These are phyloP conservation scores for Pleurotus djamor DNA, from an alignment of 768 basidiomycete species.

Conservation along the genomic window DNA sequence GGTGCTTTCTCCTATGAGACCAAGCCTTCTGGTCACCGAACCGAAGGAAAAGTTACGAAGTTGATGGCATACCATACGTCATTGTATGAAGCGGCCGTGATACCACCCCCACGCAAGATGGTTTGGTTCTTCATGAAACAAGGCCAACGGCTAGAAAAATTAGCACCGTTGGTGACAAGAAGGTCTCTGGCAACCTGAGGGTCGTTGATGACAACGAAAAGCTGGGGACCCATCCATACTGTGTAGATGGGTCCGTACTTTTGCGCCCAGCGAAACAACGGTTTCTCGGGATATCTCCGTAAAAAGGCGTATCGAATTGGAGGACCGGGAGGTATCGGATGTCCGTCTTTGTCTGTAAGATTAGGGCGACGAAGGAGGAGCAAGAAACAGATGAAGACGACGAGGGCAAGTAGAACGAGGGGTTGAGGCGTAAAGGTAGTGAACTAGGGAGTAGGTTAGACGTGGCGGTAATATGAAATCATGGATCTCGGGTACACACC, in stretches of 20 bases:
- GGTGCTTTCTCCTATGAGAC: conserved; percentile 18
- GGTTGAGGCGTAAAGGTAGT: too few relatives aligned
- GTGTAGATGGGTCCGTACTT: conserved; percentile 18
- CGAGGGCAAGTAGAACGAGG: not conserved
- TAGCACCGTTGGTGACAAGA: conserved; percentile 19
- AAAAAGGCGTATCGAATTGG: conserved; percentile 19
- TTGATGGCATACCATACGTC: conserved; percentile 18
- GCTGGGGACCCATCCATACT: conserved; percentile 22
- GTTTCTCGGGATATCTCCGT: conserved; percentile 15
- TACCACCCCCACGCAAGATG: conserved; percentile 18
- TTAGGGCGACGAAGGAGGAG: not conserved
- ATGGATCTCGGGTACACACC: too few relatives aligned
- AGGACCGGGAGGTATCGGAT: conserved; percentile 17
- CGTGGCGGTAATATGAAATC: too few relatives aligned
- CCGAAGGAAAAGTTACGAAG: not conserved
- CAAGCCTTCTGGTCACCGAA: not conserved
- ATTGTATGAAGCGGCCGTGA: conserved; percentile 20
- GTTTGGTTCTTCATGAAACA: conserved; percentile 23
- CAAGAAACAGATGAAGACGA: not conserved
- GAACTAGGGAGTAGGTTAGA: too few relatives aligned
- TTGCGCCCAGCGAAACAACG: conserved; percentile 17
- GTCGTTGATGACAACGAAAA: conserved; percentile 21
- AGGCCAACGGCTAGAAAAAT: conserved; percentile 20
- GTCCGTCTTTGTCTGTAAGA: conserved; percentile 2
- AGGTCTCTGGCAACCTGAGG: conserved; percentile 19